Evolutionary conservation across 1,284 basidiomycete genomes (phyloP), one percentile per base, ranked within the genome.

Genomic region (Trichosporon coremiiforme): DNA sequence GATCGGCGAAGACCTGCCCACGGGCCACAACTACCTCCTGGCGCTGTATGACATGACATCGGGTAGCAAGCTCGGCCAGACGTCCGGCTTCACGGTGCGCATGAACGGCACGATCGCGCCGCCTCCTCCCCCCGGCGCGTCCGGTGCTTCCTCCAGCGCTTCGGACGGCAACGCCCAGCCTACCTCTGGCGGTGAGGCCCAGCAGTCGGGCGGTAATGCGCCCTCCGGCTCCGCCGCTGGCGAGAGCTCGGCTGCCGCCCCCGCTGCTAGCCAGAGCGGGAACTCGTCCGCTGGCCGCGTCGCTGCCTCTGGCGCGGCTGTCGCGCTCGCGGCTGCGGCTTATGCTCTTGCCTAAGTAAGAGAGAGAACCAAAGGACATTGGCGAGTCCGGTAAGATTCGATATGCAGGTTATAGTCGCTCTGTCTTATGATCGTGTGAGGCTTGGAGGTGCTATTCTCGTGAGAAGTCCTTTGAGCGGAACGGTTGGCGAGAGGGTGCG

Each of bases 1-100:
- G 57, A 17, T 62, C 29, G 31, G 31, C 29, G 57, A 62, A 31
- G 17, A 17, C 15, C 29, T 62, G 5, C 57, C 57, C 31, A 33
- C 29, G 31, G 57, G 57, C 4, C 31, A 62, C 57, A 35, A 62
- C 57, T 62, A 62, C 57, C 57, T 62, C 15, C 57, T 62, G 15
- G 57, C 57, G 17, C 57, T 62, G 17, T 62, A 62, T 31, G 57
- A 62, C 57, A 33, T 31, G 29, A 62, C 57, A 2, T 60, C 55
- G 4, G 55, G 55, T 31, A 35, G 29, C 31, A 62, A 62, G 57
- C 57, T 62, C 10, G 57, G 57, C 57, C 57, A 62, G 57, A 62
- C 57, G 1, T n/a, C 15, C 7, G 57, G 57, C 57, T 62, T 62
- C 57, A 62, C 57, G 15, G 10, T 62, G 31, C 57, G 57, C 17